Conservation (phyloP, 2,329 filamentous ascomycete species). For the Truncatella angustata region DNA sequence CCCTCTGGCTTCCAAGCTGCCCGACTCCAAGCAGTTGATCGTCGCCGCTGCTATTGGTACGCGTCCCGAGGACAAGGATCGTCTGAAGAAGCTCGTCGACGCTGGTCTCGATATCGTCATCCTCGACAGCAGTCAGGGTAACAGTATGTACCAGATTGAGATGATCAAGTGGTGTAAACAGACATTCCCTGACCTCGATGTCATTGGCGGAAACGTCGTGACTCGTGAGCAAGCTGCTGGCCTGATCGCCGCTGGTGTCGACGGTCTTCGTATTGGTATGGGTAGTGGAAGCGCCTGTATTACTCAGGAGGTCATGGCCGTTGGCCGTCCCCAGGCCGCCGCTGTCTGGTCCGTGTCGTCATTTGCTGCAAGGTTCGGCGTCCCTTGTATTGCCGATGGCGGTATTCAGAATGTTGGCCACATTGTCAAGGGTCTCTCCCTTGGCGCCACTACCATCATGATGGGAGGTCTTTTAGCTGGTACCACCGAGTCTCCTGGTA, state of each 20-base stretch:
- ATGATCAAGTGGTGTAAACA: conserved; percentile 97
- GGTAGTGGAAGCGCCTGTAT: conserved; percentile 97
- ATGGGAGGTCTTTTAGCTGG: conserved; percentile 98
- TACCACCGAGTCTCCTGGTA: conserved; percentile 91
- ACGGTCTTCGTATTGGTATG: conserved; percentile 98
- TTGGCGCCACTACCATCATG: conserved; percentile 96
- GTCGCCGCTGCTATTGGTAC: conserved; percentile 95
- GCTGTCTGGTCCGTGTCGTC: conserved; percentile 86
- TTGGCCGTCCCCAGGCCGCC: conserved; percentile 92
- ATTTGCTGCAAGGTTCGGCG: conserved; percentile 90
- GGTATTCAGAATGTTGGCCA: conserved; percentile 98
- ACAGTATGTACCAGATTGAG: conserved; percentile 97
- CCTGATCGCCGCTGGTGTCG: conserved; percentile 89
- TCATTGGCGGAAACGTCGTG: conserved; percentile 98
- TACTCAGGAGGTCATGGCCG: conserved; percentile 99
- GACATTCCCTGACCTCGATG: conserved; percentile 80
- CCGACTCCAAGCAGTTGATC: conserved; percentile 95
- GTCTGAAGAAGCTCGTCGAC: conserved; percentile 84
- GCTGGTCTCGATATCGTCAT: conserved; percentile 94
- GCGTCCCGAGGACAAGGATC: conserved; percentile 84
- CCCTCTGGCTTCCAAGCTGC: conserved; percentile 92
- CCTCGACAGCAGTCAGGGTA: conserved; percentile 94
- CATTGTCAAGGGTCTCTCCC: conserved; percentile 95
- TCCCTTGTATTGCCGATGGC: conserved; percentile 96
- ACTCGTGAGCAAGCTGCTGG: conserved; percentile 93